Evolutionary conservation across 2,329 filamentous ascomycete species (phyloP).

Genomic region (Grosmannia serpens): DNA sequence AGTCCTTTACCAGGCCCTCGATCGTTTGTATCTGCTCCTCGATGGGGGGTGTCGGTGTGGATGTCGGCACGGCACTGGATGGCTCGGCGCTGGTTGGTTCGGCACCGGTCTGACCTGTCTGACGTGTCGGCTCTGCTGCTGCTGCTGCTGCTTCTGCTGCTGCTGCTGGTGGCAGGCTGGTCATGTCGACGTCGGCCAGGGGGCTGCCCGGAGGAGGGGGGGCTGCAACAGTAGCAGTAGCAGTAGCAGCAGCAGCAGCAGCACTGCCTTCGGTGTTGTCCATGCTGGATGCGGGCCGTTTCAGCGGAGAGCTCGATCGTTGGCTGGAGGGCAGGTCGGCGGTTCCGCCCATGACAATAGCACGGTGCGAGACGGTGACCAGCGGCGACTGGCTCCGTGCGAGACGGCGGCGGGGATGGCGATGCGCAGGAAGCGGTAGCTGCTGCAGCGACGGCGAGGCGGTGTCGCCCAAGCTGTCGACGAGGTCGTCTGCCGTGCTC

Average conservation of each 20-base stretch:
- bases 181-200: conserved; percentile 34
- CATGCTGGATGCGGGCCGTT: conserved; percentile 53
- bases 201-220: neutral
- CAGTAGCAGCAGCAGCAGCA: neutral
- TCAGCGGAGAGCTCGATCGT: conserved; percentile 53
- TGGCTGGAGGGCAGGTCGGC: conserved; percentile 36
- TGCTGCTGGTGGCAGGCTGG: conserved; percentile 16
- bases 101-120: too few species aligned
- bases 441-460: neutral
- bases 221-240: neutral
- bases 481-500: neutral
- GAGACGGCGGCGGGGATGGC: conserved; percentile 14
- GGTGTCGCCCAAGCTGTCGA: neutral
- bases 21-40: conserved; percentile 62
- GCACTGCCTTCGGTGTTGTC: conserved; percentile 31
- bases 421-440: conserved; percentile 12
- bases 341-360: conserved; percentile 50
- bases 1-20: conserved; percentile 44
- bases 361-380: conserved; percentile 35
- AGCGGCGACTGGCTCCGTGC: conserved; percentile 41
- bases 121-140: neutral
- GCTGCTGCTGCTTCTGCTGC: neutral
- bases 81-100: too few species aligned
- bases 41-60: conserved; percentile 4
- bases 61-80: neutral